phyloP scores from a whole-genome alignment of 2,329 filamentous ascomycete genomes.

The Cladosporium phlei region DNA sequence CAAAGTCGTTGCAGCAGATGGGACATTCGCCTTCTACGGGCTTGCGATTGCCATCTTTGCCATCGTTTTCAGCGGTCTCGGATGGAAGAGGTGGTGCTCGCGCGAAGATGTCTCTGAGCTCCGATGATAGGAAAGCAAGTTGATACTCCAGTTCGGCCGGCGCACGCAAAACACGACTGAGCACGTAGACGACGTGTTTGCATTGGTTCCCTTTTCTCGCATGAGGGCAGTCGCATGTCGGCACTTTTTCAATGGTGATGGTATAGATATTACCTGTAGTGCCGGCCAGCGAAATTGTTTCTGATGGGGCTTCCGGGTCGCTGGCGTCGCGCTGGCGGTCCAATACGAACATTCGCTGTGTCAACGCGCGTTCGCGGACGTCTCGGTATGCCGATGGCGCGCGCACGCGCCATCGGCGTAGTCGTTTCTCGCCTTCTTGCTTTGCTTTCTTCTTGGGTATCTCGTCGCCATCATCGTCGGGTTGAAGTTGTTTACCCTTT shows the following conservation, averaged over 20 bases:
- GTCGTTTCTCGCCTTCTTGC: slow-evolving; percentile 23
- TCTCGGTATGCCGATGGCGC: slow-evolving; percentile 22
- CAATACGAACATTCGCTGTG: slow-evolving; percentile 30
- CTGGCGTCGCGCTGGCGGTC: slow-evolving; percentile 21
- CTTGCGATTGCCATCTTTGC: slow-evolving; percentile 50
- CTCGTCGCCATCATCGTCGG: neutral
- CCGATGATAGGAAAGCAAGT: slow-evolving; percentile 54
- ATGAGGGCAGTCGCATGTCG: slow-evolving; percentile 34
- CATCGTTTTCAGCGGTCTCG: slow-evolving; percentile 26
- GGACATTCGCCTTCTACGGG: slow-evolving; percentile 59
- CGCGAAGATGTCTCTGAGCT: slow-evolving; percentile 55
- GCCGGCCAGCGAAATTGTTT: slow-evolving; percentile 55
- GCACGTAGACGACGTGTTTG: slow-evolving; percentile 61
- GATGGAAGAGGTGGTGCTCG: slow-evolving; percentile 49
- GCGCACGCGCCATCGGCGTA: slow-evolving; percentile 21
- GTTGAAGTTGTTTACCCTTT: neutral
- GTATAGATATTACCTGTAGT: slow-evolving; percentile 60
- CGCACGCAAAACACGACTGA: slow-evolving; percentile 55
- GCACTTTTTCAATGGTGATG: slow-evolving; percentile 49
- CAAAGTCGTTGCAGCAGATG: slow-evolving; percentile 46
- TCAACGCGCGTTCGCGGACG: slow-evolving; percentile 26
- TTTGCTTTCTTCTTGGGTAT: slow-evolving; percentile 16
- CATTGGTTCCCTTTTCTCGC: slow-evolving; percentile 47
- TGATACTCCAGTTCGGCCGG: slow-evolving; percentile 55
- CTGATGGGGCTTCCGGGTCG: slow-evolving; percentile 39